Base-by-base conservation (phyloP, 176 grass and related monocot species). In the Eleusine indica region DNA sequence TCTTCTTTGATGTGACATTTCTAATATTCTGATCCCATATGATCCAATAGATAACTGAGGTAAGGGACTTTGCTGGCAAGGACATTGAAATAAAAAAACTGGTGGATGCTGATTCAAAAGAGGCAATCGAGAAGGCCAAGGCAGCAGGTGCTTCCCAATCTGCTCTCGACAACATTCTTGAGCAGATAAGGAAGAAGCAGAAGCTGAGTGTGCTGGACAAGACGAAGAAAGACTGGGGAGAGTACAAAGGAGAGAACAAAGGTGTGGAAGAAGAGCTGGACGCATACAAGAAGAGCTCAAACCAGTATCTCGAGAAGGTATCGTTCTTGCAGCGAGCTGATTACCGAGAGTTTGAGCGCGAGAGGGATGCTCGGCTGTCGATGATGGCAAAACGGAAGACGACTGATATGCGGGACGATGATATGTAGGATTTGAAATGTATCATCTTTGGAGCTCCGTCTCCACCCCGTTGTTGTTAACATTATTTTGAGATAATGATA, bases 181-280 rank as follows among this genome's bases (percentile, higher is more conserved):
- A 99, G 71, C 93, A 96, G 87, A 99, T 99, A 90, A 92, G 84
- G 87, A 99, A 99, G 88, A 99, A 96, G 14, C 91, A 83, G 68
- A 99, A 99, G 90, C 88, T 99, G 37, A 99, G 91, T 19, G 97
- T 99, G n/a, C 88, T 99, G 32, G 93, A 96, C 78, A 99, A 99
- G 77, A 99, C 97, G 0, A 99, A 99, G 81, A 99, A 96, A 84
- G 97, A 99, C 73, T 99, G 97, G 97, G 91, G 88, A 61, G 97
- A 99, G 81, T 99, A 92, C 68, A 99, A 99, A 87, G 96, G 83
- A 29, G 97, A 99, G 57, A 99, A 94, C 72, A 89, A 80, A 56
- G 93, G 94, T 1, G 39, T 99, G 87, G 97, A 91, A 75, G 89
- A 96, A 43, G 91, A 99, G 75, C 75, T 99, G 78, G 97, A 92